Base-by-base conservation (phyloP, 2,329 filamentous ascomycete genomes). In the Elsinoe perseae region DNA sequence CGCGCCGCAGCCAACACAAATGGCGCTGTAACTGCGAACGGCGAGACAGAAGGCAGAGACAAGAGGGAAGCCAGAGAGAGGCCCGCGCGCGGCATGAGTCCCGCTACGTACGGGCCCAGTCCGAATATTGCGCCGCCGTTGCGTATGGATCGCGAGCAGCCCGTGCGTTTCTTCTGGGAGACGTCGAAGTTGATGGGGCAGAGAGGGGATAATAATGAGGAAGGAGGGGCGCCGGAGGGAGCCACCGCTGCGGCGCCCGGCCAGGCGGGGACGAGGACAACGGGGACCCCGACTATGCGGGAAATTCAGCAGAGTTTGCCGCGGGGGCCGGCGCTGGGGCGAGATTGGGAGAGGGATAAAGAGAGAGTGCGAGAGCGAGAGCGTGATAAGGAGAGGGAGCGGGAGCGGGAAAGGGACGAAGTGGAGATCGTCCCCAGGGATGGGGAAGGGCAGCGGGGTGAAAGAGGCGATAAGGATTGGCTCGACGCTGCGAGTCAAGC, bases 141-240 rank as follows among this genome's bases (percentile, higher is more conserved):
- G 27, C 30, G 53, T 7, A 44, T 42, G 42, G 53, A 56, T 34
- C 23, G 38, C 10, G 38, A 56, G 40, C 43, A 38, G 40, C 36
- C 25, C n/a, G 53, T 56, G 16, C 28, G 53, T n/a, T 56, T 56
- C 42, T 48, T 56, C 21, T 56, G 53, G 53, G 53, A 52, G 30
- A 28, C 14, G 20, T 30, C 48, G 4, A 52, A 52, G 28, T n/a
- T 34, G 20, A 52, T 52, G 48, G 48, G 48, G 6, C 30, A 25
- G n/a, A 34, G 48, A 20, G 48, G 28, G n/a, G 44, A 34, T 30
- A 30, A 30, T 30, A 32, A 23, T 25, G 21, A 27, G 44, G 23
- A 32, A 27, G 28, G 4, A 14, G 20, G 44, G 16, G 21, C 18
- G 44, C 44, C 21, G 25, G 44, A 21, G 32, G 32, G 32, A n/a